A percentile compares a stretch with the other conserved stretches of the same genome.
phyloP scores from a whole-genome alignment of 2,329 filamentous ascomycete species.

The Amylocarpus encephaloides region DNA sequence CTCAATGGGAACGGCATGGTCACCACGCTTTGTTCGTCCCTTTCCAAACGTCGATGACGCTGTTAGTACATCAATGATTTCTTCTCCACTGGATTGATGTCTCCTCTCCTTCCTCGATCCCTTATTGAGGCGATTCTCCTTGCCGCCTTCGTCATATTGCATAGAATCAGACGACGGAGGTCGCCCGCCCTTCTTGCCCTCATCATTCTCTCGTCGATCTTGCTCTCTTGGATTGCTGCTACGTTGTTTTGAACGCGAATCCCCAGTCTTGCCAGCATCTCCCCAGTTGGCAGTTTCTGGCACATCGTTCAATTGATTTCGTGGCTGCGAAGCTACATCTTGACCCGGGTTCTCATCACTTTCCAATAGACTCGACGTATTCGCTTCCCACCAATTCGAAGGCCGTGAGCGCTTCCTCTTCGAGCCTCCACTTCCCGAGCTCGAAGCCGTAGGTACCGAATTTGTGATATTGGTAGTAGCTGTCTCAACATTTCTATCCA shows the following conservation, averaged over 20 bases:
- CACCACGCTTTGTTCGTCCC: background rate
- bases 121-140: background rate
- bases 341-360: background rate
- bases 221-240: too few species aligned
- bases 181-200: background rate
- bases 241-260: too few species aligned
- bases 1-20: background rate
- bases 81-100: slow-evolving; percentile 2
- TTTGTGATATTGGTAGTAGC: background rate
- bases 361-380: background rate
- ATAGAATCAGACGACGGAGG: too few species aligned
- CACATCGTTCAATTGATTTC: too few species aligned
- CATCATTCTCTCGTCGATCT: background rate
- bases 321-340: too few species aligned
- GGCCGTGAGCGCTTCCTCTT: background rate
- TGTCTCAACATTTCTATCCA: background rate
- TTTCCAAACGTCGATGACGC: slow-evolving; percentile 21
- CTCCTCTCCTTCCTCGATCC: slow-evolving; percentile 1
- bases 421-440: background rate
- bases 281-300: too few species aligned
- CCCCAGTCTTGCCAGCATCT: too few species aligned
- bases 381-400: background rate
- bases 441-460: background rate
- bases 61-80: slow-evolving; percentile 15
- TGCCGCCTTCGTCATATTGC: too few species aligned